These are phyloP conservation scores for Ballota nigra DNA, from an alignment of 257 asterid genomes.

Conservation along the genomic window DNA sequence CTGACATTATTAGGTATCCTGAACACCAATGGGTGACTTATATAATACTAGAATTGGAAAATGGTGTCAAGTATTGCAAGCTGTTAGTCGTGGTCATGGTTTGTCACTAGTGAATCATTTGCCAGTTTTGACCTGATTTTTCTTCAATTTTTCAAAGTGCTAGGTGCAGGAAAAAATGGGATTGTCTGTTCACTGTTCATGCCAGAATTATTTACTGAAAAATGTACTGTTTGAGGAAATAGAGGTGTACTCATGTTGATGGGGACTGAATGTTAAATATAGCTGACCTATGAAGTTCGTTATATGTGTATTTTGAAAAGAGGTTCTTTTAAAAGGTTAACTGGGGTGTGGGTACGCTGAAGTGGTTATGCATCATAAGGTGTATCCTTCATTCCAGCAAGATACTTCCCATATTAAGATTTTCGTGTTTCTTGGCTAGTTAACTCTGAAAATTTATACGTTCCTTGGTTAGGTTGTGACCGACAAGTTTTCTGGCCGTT, in stretches of 20 bases:
- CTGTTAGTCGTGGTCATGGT: slow-evolving; percentile 1
- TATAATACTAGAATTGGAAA: background rate
- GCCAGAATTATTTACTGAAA: slow-evolving; percentile 28
- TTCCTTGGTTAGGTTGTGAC: slow-evolving; percentile 55
- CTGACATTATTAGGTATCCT: background rate
- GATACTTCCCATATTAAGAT: slow-evolving; percentile 11
- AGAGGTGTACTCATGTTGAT: slow-evolving; percentile 29
- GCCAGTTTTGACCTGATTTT: slow-evolving; percentile 18
- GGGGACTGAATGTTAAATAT: slow-evolving; percentile 30
- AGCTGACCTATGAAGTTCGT: slow-evolving; percentile 30
- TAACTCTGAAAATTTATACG: background rate
- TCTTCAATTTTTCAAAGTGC: slow-evolving; percentile 23
- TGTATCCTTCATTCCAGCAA: slow-evolving; percentile 30
- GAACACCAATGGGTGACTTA: background rate
- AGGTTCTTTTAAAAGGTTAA: slow-evolving; percentile 32
- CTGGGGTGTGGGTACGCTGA: slow-evolving; percentile 31
- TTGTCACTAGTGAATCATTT: background rate
- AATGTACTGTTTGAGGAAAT: slow-evolving; percentile 25
- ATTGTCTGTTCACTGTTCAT: slow-evolving; percentile 27
- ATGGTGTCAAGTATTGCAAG: background rate
- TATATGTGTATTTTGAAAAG: slow-evolving; percentile 27
- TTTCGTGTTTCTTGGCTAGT: slow-evolving; percentile 6
- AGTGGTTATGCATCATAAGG: slow-evolving; percentile 28
- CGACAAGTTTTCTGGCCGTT: slow-evolving; percentile 79
- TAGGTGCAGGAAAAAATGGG: slow-evolving; percentile 34